Evolutionary conservation across 352 stramenopile genomes (phyloP).

Genomic region (Phytophthora europaea): DNA sequence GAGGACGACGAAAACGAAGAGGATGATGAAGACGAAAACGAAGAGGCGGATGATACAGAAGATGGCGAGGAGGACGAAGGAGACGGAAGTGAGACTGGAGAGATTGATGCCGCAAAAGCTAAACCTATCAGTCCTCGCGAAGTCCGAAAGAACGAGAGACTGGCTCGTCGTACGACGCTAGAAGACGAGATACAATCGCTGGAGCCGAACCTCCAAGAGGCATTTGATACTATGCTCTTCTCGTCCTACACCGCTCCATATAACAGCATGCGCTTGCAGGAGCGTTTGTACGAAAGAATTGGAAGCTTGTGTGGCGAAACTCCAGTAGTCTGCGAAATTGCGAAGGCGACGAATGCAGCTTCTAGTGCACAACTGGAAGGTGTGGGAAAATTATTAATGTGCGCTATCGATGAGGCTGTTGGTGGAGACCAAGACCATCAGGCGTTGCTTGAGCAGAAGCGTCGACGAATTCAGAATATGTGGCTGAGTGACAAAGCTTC

Average conservation of each 20-base stretch:
- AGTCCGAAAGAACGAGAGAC: constrained; percentile 25
- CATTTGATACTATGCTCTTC: constrained; percentile 40
- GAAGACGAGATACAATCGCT: constrained; percentile 33
- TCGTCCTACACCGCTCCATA: constrained; percentile 49
- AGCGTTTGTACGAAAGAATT: constrained; percentile 39
- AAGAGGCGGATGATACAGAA: constrained; percentile 35
- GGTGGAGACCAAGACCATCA: constrained; percentile 42
- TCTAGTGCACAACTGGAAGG: constrained; percentile 13
- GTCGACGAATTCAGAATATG: constrained; percentile 37
- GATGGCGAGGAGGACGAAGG: constrained; percentile 31
- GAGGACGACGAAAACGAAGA: constrained; percentile 44
- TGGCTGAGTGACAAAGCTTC: constrained; percentile 46
- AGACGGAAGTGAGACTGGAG: constrained; percentile 20
- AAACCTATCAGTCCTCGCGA: constrained; percentile 19
- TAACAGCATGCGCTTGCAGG: constrained; percentile 29
- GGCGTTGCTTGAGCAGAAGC: constrained; percentile 39
- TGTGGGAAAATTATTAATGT: constrained; percentile 39
- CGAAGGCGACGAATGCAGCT: constrained; percentile 5
- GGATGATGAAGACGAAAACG: constrained; percentile 35
- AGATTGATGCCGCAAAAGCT: not conserved
- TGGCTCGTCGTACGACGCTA: constrained; percentile 23
- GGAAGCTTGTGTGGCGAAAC: constrained; percentile 49
- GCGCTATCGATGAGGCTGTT: constrained; percentile 57
- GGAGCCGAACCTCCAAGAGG: constrained; percentile 43
- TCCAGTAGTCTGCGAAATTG: constrained; percentile 55